Base-by-base conservation (phyloP, 768 basidiomycete species). In the Pleurotus salmoneostramineus region DNA sequence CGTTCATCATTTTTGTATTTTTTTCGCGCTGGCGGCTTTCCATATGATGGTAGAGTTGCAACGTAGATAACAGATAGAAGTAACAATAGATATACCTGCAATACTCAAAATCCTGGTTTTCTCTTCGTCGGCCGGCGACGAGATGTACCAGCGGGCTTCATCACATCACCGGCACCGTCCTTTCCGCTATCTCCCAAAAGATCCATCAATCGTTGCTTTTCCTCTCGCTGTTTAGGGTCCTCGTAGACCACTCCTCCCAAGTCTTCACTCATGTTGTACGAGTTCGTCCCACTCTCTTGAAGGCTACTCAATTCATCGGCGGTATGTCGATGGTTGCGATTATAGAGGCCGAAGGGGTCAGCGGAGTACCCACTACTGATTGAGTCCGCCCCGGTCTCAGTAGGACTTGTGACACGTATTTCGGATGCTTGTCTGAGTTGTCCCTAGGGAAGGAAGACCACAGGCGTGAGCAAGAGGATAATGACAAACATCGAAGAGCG, bases 181-280 rank as follows among this genome's bases (percentile, higher is more conserved):
- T 40, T 40, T 4, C 12, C 37, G 31, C 52, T 31, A 8, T 44
- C 52, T 6, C 40, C 46, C 14, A 89, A 64, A 63, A 90, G 68
- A 56, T 69, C 76, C 79, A 87, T 77, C 62, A 89, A 64, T 65
- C 80, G 74, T 59, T 76, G 72, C 68, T 80, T 80, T 68, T 87
- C 86, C 49, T 80, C 81, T 42, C 72, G 68, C 71, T 88, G 83
- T 17, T 70, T 80, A 1, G 87, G 86, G 68, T 90, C 88, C 65
- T 87, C 86, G 61, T 89, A 91, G 58, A 74, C 76, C 6, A 90
- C 85, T 4, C 79, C 74, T 67, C 83, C 71, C 62, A 79, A 78
- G 61, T 78, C 75, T n/a, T 79, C 77, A 56, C 21, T 27, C 21
- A 27, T 27, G 21, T 65, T 63, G 27, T 17, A 21, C 27, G 63